These are phyloP conservation scores for Chlorella vulgaris DNA, from an alignment of 139 green algal genomes.

Conservation along the genomic window DNA sequence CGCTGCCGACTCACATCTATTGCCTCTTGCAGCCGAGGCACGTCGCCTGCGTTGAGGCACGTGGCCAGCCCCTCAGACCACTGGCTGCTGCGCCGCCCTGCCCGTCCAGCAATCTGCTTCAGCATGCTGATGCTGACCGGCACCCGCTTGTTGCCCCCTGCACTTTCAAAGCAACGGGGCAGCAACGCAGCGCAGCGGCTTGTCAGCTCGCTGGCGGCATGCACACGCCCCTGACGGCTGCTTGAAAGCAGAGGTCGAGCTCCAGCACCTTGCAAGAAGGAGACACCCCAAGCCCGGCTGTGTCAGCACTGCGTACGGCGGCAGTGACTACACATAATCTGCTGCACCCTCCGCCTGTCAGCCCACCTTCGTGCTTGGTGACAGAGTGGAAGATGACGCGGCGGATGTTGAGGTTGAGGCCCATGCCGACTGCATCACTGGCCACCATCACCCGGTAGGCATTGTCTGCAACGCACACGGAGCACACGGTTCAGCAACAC, in stretches of 20 bases:
- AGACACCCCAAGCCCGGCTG: not conserved
- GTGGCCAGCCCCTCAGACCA: constrained; percentile 40
- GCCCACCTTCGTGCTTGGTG: constrained; percentile 76
- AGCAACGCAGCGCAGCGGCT: too few species aligned
- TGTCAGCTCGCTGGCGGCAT: too few species aligned
- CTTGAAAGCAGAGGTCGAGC: too few species aligned
- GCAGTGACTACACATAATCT: not conserved
- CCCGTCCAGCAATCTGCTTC: constrained; percentile 63
- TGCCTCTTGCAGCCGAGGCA: constrained; percentile 27
- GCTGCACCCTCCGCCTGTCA: not conserved
- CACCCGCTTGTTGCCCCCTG: constrained; percentile 6
- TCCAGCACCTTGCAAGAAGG: too few species aligned
- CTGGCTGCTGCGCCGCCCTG: constrained; percentile 44
- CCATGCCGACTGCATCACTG: constrained; percentile 96
- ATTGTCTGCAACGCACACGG: constrained; percentile 41
- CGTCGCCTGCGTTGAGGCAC: constrained; percentile 26
- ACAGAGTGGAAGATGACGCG: constrained; percentile 89
- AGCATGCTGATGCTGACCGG: constrained; percentile 35
- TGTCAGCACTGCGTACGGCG: not conserved
- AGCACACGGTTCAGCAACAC: too few species aligned
- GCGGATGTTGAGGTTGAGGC: constrained; percentile 96
- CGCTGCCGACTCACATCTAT: constrained; percentile 28
- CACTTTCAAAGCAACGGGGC: not conserved
- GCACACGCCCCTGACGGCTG: too few species aligned
- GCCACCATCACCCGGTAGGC: constrained; percentile 88